Percentiles rank a stretch among this genome's conserved stretches.
These are phyloP conservation scores for Paramecium caudatum DNA, from an alignment of 73 alveolate species.

Conservation along the genomic window DNA sequence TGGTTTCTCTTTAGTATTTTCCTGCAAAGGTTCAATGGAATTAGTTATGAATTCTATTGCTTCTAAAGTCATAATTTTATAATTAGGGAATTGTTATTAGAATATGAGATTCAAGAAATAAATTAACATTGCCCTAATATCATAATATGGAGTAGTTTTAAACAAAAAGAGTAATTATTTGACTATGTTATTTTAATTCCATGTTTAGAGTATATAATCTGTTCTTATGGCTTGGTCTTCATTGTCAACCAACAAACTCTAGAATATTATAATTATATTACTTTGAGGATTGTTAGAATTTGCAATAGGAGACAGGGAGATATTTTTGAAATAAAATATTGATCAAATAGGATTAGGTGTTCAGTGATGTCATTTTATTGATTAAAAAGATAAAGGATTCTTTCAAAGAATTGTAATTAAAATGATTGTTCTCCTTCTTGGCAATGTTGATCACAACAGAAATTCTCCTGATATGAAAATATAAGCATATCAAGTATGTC, in stretches of 20 bases:
- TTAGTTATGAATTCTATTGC: slow-evolving; percentile 26
- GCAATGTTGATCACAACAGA: slow-evolving; percentile 34
- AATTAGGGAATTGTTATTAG: not conserved
- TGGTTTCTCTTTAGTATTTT: not conserved
- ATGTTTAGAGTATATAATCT: slow-evolving; percentile 7
- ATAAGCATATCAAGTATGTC: slow-evolving; percentile 43
- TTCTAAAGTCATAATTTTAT: not conserved
- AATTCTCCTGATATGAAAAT: not conserved
- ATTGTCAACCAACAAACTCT: slow-evolving; percentile 29
- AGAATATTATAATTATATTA: not conserved
- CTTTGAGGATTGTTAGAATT: not conserved
- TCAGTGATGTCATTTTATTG: not conserved
- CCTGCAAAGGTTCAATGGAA: slow-evolving; percentile 20
- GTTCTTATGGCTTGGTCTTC: slow-evolving; percentile 39
- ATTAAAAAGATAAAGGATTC: slow-evolving; percentile 13
- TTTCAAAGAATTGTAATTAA: slow-evolving; percentile 48
- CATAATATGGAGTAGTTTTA: slow-evolving; percentile 41
- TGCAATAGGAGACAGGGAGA: slow-evolving; percentile 39
- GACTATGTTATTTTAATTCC: not conserved
- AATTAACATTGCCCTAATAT: not conserved
- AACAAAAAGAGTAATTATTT: slow-evolving; percentile 42
- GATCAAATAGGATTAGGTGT: not conserved
- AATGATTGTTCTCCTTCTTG: not conserved
- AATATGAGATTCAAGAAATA: slow-evolving; percentile 41
- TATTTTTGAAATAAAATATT: slow-evolving; percentile 1